Conservation (phyloP, 345 rosid genomes). For the Bruguiera sexangula region DNA sequence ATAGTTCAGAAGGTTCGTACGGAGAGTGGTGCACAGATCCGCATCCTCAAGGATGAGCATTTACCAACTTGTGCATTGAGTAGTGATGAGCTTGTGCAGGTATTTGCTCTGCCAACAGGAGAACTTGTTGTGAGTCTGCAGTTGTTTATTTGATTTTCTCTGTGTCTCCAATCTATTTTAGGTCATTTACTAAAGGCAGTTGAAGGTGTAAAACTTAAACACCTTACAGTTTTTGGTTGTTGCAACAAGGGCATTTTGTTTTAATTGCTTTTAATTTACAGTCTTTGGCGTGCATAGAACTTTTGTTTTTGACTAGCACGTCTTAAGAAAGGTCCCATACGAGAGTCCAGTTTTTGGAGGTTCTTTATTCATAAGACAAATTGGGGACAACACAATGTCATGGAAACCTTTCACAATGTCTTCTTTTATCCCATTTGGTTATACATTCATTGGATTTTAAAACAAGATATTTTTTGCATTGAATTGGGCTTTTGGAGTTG, state of each 20-base stretch:
- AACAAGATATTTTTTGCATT: background rate
- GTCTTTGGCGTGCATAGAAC: too few species aligned
- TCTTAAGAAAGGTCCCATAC: too few species aligned
- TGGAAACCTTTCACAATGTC: background rate
- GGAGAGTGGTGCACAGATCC: slow-evolving; percentile 90
- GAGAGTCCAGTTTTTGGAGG: too few species aligned
- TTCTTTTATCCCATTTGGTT: background rate
- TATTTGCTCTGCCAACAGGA: slow-evolving; percentile 13
- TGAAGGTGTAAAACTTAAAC: background rate
- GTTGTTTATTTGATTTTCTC: background rate
- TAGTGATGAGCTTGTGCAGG: slow-evolving; percentile 97
- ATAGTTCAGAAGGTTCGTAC: slow-evolving; percentile 79
- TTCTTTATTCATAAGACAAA: too few species aligned
- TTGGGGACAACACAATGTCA: background rate
- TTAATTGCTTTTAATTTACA: too few species aligned
- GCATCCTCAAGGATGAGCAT: slow-evolving; percentile 82
- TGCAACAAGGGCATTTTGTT: too few species aligned
- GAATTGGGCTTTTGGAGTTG: background rate
- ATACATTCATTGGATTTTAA: slow-evolving; percentile 1
- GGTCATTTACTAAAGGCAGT: background rate
- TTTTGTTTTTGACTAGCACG: too few species aligned
- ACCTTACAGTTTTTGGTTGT: background rate
- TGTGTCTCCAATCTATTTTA: background rate
- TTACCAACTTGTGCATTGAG: slow-evolving; percentile 79
- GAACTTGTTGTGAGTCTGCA: background rate